Evolutionary conservation across 2,329 filamentous ascomycete species (phyloP), one percentile per base, ranked within the genome.

Genomic region (Macrophomina pseudophaseolina): DNA sequence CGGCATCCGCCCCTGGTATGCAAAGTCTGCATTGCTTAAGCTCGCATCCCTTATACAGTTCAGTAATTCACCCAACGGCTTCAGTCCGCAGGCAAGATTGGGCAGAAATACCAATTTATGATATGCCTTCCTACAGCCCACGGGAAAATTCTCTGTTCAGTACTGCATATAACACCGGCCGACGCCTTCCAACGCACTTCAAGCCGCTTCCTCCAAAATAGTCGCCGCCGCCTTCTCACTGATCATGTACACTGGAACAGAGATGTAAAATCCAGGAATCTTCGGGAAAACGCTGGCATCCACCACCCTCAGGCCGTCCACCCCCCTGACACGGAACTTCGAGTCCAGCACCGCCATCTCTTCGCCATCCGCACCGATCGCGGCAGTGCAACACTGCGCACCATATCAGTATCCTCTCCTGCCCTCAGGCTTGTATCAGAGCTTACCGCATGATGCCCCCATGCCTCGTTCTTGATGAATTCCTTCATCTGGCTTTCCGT

Each of bases 201-300:
- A 38, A 18, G 44, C 44, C 23, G 53, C 53, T n/a, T 58, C 53
- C 33, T 65, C 53, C 8, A 66, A 4, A 18, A 66, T 82, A 14
- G 38, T 48, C 74, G 88, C 86, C 1, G 85, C 84, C 0, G 87
- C 87, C 80, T 89, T 90, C 79, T 89, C 87, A 1, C 80, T 82
- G 4, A 86, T 78, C 74, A 89, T 85, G 69, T 86, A 87, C 0
- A 82, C 82, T 0, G 85, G 81, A 1, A 84, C 72, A 2, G 81
- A 79, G 33, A 83, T 80, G 70, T 84, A 87, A 64, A 79, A 83
- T 68, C 86, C 87, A 0, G 85, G 85, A 16, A 85, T 86, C 63
- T 79, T 79, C 0, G 86, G 85, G 67, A 86, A 90, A 1, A 86
- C 81, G 38, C 81, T 84, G 0, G 86, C 88, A 77, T 90, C 88